These are phyloP conservation scores for Ogataea salicorniae DNA, from an alignment of 805 yeast genomes.

Conservation along the genomic window DNA sequence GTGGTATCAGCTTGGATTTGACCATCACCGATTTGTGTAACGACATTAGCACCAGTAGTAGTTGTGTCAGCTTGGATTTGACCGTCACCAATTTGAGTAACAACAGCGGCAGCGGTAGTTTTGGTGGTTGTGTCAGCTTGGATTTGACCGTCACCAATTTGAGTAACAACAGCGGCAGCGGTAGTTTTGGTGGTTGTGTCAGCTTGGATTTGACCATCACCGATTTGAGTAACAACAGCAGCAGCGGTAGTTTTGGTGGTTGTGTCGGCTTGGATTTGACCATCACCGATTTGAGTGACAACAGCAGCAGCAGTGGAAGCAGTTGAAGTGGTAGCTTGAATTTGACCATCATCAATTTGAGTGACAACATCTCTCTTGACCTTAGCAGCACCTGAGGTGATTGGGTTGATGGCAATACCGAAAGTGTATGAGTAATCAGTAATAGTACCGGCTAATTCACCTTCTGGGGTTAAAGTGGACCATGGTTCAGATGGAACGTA, in stretches of 20 bases:
- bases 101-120: conserved; percentile 30
- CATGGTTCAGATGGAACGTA: conserved; percentile 63
- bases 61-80: conserved; percentile 27
- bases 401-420: conserved; percentile 67
- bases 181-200: conserved; percentile 28
- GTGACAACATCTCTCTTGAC: conserved; percentile 33
- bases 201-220: conserved; percentile 59
- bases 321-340: conserved; percentile 42
- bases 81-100: conserved; percentile 23
- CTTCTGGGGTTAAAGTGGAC: conserved; percentile 65
- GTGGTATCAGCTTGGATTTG: conserved; percentile 21
- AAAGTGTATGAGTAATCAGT: conserved; percentile 56
- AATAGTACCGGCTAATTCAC: conserved; percentile 44
- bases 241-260: conserved; percentile 31
- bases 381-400: conserved; percentile 23
- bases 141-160: conserved; percentile 60
- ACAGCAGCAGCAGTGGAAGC: conserved; percentile 34
- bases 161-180: conserved; percentile 40
- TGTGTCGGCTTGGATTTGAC: conserved; percentile 32
- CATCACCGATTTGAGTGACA: conserved; percentile 42
- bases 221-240: conserved; percentile 48
- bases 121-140: conserved; percentile 38
- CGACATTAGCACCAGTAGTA: conserved; percentile 25
- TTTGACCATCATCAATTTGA: conserved; percentile 52
- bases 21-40: conserved; percentile 35